Evolutionary conservation across 345 rosid species (phyloP).

Genomic region (Eucalyptus tenuipes): DNA sequence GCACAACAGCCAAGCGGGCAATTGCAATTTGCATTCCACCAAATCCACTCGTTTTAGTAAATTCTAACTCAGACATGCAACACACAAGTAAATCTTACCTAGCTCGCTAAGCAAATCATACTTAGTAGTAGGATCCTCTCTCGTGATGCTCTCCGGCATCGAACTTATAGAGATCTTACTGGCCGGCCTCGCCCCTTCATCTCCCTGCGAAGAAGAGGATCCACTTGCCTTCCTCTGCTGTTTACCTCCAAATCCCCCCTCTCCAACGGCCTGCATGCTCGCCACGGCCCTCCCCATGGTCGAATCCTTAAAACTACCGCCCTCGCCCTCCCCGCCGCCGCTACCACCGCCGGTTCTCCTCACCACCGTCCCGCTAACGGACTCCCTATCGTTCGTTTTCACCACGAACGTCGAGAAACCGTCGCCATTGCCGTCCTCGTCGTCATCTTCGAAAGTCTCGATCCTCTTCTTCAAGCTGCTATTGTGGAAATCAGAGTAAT

Average conservation of each 20-base stretch:
- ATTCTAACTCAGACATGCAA: neutral
- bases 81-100: constrained; percentile 26
- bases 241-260: constrained; percentile 38
- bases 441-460: constrained; percentile 29
- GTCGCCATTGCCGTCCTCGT: constrained; percentile 27
- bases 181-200: constrained; percentile 23
- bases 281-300: constrained; percentile 54
- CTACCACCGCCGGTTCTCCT: constrained; percentile 30
- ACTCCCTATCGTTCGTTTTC: constrained; percentile 35
- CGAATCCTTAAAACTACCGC: constrained; percentile 15
- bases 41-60: neutral
- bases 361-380: constrained; percentile 35
- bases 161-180: constrained; percentile 74
- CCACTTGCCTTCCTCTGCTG: constrained; percentile 23
- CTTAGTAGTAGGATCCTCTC: constrained; percentile 89
- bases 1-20: neutral
- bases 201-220: constrained; percentile 25
- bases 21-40: neutral
- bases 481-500: constrained; percentile 8
- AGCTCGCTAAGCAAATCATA: constrained; percentile 93
- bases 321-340: constrained; percentile 15
- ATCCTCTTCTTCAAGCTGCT: constrained; percentile 13
- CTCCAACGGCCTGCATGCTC: constrained; percentile 40
- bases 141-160: constrained; percentile 72
- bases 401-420: constrained; percentile 83